These are phyloP conservation scores for Phytophthora niederhauseri DNA, from an alignment of 352 stramenopile genomes.

Conservation along the genomic window DNA sequence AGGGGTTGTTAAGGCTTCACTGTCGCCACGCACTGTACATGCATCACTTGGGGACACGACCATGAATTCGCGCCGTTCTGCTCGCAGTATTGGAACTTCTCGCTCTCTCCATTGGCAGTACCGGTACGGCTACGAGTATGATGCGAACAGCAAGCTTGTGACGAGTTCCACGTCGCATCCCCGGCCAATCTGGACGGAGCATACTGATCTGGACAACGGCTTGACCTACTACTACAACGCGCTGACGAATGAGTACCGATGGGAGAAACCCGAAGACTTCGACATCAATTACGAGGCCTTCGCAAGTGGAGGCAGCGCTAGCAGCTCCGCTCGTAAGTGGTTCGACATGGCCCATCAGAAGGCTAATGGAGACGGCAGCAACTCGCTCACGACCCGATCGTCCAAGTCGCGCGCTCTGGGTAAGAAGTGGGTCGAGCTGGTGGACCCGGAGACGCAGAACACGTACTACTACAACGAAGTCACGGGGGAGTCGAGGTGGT, in stretches of 20 bases:
- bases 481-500: conserved; percentile 89
- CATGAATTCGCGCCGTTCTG: conserved; percentile 32
- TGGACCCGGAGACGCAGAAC: conserved; percentile 78
- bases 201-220: conserved; percentile 52
- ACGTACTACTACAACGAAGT: conserved; percentile 94
- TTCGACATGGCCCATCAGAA: conserved; percentile 48
- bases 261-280: conserved; percentile 74
- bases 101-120: conserved; percentile 78
- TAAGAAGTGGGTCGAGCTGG: conserved; percentile 85
- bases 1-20: conserved; percentile 49
- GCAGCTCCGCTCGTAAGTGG: conserved; percentile 63
- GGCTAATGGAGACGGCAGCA: conserved; percentile 26
- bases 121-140: conserved; percentile 75
- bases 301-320: conserved; percentile 39
- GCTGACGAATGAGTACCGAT: conserved; percentile 79
- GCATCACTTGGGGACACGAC: conserved; percentile 27
- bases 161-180: conserved; percentile 25
- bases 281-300: conserved; percentile 60
- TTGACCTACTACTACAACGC: conserved; percentile 73
- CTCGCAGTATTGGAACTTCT: conserved; percentile 30
- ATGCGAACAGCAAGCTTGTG: conserved; percentile 45
- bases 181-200: conserved; percentile 71
- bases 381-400: conserved; percentile 37
- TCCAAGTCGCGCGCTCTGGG: conserved; percentile 51
- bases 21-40: conserved; percentile 68